A percentile compares a stretch with the other conserved stretches of the same genome.
phyloP scores from a whole-genome alignment of 2,329 filamentous ascomycete species.

The Paracoccidioides brasiliensis region DNA sequence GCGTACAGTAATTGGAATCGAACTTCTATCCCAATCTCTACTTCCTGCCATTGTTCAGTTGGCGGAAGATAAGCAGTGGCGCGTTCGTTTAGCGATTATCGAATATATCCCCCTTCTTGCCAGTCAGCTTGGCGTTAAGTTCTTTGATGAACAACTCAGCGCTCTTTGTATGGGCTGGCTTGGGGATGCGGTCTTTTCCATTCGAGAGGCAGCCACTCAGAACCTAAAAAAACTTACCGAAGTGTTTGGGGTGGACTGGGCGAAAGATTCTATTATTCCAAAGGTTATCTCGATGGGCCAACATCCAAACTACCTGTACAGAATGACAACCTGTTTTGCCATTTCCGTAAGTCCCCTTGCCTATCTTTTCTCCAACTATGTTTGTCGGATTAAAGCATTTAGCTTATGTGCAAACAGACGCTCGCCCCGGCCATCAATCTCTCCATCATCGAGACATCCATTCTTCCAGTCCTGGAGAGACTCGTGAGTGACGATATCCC shows the following conservation, averaged over 20 bases:
- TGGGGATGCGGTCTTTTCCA: conserved; percentile 96
- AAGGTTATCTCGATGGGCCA: conserved; percentile 98
- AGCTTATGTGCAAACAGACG: conserved; percentile 46
- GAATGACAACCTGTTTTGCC: conserved; percentile 99
- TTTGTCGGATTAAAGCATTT: neutral
- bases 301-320: conserved; percentile 96
- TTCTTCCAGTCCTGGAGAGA: conserved; percentile 91
- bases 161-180: conserved; percentile 97
- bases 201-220: conserved; percentile 90
- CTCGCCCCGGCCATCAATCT: conserved; percentile 85
- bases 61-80: conserved; percentile 98
- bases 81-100: conserved; percentile 93
- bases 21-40: conserved; percentile 87
- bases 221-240: conserved; percentile 98
- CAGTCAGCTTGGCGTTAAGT: conserved; percentile 87
- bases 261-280: conserved; percentile 89
- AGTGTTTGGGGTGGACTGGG: conserved; percentile 97
- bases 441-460: conserved; percentile 82
- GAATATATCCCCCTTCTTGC: conserved; percentile 97
- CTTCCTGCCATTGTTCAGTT: conserved; percentile 94
- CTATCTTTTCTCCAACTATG: neutral
- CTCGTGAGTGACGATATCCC: conserved; percentile 90
- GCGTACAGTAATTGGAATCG: conserved; percentile 82
- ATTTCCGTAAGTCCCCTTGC: conserved; percentile 63
- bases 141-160: conserved; percentile 96